Evolutionary conservation across 148 eudicot genomes (phyloP).

Genomic region (Rhododendron ferrugineum): DNA sequence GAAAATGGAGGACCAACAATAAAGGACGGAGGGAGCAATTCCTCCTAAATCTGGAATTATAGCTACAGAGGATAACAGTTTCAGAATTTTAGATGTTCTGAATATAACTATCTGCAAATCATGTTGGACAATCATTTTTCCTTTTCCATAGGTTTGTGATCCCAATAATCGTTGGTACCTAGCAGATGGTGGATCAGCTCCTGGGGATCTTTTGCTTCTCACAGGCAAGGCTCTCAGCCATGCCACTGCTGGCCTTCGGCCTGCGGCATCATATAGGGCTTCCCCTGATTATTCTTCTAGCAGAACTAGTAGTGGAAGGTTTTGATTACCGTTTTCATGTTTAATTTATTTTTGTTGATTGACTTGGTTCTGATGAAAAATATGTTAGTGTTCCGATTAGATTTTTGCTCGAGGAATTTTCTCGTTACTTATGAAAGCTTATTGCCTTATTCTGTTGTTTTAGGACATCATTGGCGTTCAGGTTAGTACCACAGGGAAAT

Average conservation of each 20-base stretch:
- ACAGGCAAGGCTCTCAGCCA: constrained; percentile 90
- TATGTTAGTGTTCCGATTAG: not conserved
- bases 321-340: constrained; percentile 5
- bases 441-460: constrained; percentile 12
- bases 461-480: constrained; percentile 81
- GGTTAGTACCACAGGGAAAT: constrained; percentile 84
- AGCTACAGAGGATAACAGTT: not conserved
- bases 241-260: constrained; percentile 87
- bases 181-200: constrained; percentile 63
- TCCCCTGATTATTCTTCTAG: constrained; percentile 39
- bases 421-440: constrained; percentile 6
- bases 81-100: not conserved
- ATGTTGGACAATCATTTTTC: constrained; percentile 14
- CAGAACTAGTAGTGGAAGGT: constrained; percentile 60
- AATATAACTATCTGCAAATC: constrained; percentile 16
- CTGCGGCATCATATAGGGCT: constrained; percentile 68
- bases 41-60: not conserved
- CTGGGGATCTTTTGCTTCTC: constrained; percentile 67
- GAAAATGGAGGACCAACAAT: not conserved
- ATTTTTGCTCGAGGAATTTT: not conserved
- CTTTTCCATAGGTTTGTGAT: constrained; percentile 65
- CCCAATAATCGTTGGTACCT: constrained; percentile 89
- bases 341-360: not conserved
- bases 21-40: not conserved
- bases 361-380: constrained; percentile 4